Base-by-base conservation (phyloP, 169 alveolate species). In the Babesia ovis region DNA sequence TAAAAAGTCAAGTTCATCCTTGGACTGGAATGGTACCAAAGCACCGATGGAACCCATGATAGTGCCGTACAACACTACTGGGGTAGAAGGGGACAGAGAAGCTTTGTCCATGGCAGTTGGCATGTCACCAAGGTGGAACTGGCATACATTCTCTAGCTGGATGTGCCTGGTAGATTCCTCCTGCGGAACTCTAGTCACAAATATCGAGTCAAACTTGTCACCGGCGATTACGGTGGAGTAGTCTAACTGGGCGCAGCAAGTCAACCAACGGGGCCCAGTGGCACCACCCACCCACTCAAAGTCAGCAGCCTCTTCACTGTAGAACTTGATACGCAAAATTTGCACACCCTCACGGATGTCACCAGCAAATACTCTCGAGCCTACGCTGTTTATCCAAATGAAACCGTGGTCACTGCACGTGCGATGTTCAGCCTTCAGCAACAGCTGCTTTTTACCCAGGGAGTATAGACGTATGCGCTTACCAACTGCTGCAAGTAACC, bases 81-180 rank as follows among this genome's bases (percentile, higher is more conserved):
- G 98, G 23, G 95, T 82, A 12, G 68, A 59, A 12, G 61, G 72
- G 22, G 96, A 94, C 14, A 94, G 89, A 16, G 97, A 85, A 31
- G 94, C 92, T 71, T 95, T 97, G 76, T 93, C 93, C 23, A 97
- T 69, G 39, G 98, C 93, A 11, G 99, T 97, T 0, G 96, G 95
- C 11, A 95, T 90, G 74, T 98, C 99, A n/a, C 99, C 99, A 34
- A 94, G 91, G 90, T 96, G 98, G 85, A 96, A 97, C 75, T 98
- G 98, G 61, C 95, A 95, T 51, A 96, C 92, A 72, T 96, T 94
- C 75, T 97, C 99, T 77, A 97, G 95, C 86, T 96, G 96, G 20
- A 59, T 62, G 53, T 41, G 59, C 48, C 74, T 27, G 0, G 81
- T 62, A 1, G 77, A 69, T 27, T 68, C 88, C 29, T 80, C 88